Base-by-base conservation (phyloP, 768 basidiomycete species). In the Tubosaeta brunneosetosa region DNA sequence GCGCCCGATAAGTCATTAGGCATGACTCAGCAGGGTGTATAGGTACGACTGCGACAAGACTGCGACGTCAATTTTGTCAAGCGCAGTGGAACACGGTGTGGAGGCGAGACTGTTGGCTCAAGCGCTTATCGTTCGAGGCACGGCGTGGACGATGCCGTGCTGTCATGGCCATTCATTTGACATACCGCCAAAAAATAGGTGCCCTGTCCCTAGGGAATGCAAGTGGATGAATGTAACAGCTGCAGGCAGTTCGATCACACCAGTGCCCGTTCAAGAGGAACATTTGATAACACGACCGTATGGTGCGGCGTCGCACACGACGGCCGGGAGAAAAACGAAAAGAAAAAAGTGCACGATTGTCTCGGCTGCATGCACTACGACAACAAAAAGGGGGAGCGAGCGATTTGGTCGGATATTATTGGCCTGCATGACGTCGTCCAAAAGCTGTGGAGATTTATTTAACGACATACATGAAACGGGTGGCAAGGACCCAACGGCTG, bases 361-460 rank as follows among this genome's bases (percentile, higher is more conserved):
- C 22, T 22, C 22, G 22, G 22, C 22, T 22, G 22, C 22, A 22
- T 22, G 22, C 22, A 22, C 22, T 22, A 22, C 22, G 33, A 34
- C 10, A 19, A 37, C 6, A 13, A 37, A 37, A 37, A 37, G 36
- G 12, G 13, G 4, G 16, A 6, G 37, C 6, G 9, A 19, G 37
- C 37, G 17, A 17, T 9, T 8, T 38, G 37, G 17, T 40, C 19
- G 38, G 38, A 40, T 40, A 40, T 40, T 40, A 40, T 40, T 17
- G 38, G 38, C 38, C 19, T 22, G 22, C 11, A 41, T 41, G 19
- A 14, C 40, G 40, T 41, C 22, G 40, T 41, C 19, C 22, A 41
- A 41, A 41, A 22, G 22, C 19, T 41, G 40, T 13, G 40, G 40
- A 4, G 19, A 9, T 41, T 19, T 62, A 62, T 62, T 61, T 49